Evolutionary conservation across 805 yeast species (phyloP).

Genomic region (Gaillardinia entomophila): DNA sequence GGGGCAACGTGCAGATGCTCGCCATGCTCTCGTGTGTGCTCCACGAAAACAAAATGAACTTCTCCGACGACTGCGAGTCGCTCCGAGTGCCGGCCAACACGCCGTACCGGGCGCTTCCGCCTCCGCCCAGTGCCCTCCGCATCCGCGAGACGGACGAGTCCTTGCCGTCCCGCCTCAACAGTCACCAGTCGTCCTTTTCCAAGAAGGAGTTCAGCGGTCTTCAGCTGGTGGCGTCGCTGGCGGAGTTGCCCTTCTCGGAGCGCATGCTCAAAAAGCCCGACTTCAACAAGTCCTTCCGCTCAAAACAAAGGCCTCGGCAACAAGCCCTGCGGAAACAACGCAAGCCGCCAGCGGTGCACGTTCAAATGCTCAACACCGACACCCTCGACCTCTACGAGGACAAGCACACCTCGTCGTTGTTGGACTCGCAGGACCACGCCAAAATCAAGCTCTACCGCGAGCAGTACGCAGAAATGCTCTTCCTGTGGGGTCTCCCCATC

Average conservation of each 20-base stretch:
- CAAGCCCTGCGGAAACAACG: background rate
- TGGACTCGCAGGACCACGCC: conserved; percentile 31
- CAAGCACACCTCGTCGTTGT: conserved; percentile 32
- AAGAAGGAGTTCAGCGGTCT: background rate
- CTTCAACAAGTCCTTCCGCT: background rate
- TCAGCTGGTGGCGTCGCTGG: background rate
- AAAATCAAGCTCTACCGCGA: conserved; percentile 44
- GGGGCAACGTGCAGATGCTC: conserved; percentile 77
- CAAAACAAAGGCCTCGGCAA: background rate
- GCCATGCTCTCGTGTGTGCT: conserved; percentile 81
- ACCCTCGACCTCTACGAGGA: conserved; percentile 41
- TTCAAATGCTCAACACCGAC: conserved; percentile 43
- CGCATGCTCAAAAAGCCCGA: background rate
- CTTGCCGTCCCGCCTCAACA: background rate
- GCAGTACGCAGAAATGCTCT: conserved; percentile 73
- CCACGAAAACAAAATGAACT: conserved; percentile 34
- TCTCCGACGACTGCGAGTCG: conserved; percentile 11
- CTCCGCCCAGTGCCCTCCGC: conserved; percentile 12
- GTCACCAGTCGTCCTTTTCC: background rate
- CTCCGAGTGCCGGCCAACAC: conserved; percentile 42
- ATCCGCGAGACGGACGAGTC: background rate
- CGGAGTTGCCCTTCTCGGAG: too few species aligned
- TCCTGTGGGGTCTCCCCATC: conserved; percentile 79
- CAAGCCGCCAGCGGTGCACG: conserved; percentile 26
- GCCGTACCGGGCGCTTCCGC: conserved; percentile 35